Base-by-base conservation (phyloP, 2,329 filamentous ascomycete genomes). In the Colletotrichum nymphaeae region DNA sequence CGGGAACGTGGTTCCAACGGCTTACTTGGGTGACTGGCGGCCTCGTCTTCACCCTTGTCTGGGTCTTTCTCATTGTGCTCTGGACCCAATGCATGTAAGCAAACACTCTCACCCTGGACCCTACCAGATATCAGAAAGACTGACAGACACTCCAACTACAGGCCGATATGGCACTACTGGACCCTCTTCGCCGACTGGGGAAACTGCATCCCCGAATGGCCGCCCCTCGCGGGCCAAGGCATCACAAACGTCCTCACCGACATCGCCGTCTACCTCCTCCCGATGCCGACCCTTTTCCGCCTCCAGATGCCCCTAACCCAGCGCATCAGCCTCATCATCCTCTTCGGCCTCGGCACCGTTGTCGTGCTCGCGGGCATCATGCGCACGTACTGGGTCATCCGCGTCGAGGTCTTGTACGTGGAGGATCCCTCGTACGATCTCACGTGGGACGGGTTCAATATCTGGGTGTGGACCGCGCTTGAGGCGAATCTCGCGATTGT, bases 381-480 rank as follows among this genome's bases (percentile, higher is more conserved):
- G 78, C 79, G 83, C 1, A 79, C 80, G 2, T 84, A 84, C 73
- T 85, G 81, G 79, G 76, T 82, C 24, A 76, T 67, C 2, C 56
- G 19, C 11, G 63, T 8, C 11, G n/a, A 37, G 32, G 14, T 62
- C 53, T n/a, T 46, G 56, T 69, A 59, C 5, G 80, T 81, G 8
- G 74, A 78, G 32, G 57, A 80, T 42, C 37, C 65, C 1, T 82
- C 82, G 1, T 84, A 82, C 76, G 83, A 85, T 73, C 79, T 84
- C 0, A 85, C 83, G 2, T 85, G 83, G 83, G 75, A 84, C 6
- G 82, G 83, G 1, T 83, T 83, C 59, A 75, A 82, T 16, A 76
- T 85, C 30, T 85, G 83, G 83, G 81, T 84, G 32, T 85, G 83
- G 83, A 84, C 83, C 1, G 81, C 83, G 3, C 79, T 84, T 24